Percentiles rank a stretch among this genome's conserved stretches.
Evolutionary conservation across 805 yeast species (phyloP).

Genomic region (Pichia sporocuriosa): DNA sequence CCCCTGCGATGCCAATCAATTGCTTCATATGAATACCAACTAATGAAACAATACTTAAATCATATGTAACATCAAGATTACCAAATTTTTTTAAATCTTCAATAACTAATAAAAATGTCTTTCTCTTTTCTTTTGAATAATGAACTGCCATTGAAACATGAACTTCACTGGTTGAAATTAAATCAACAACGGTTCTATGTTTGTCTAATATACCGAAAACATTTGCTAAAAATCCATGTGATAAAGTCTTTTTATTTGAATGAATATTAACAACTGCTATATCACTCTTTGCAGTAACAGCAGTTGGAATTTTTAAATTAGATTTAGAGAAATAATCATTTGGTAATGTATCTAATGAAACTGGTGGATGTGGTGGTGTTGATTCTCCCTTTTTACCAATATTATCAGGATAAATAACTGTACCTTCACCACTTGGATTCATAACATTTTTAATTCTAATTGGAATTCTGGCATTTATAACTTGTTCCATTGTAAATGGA

Average conservation of each 20-base stretch:
- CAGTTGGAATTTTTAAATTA: constrained; percentile 66
- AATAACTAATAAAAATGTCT: constrained; percentile 62
- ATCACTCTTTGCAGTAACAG: constrained; percentile 90
- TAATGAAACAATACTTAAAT: constrained; percentile 85
- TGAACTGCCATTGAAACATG: constrained; percentile 98
- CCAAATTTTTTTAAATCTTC: constrained; percentile 77
- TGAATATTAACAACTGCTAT: constrained; percentile 90
- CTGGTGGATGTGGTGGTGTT: constrained; percentile 95
- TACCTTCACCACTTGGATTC: constrained; percentile 89
- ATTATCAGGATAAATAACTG: constrained; percentile 89
- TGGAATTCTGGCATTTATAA: constrained; percentile 90
- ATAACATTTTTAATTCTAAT: constrained; percentile 94
- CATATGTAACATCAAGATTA: constrained; percentile 78
- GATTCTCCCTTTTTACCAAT: constrained; percentile 76
- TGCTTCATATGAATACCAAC: constrained; percentile 98
- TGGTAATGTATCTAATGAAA: constrained; percentile 50
- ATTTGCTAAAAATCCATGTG: constrained; percentile 92
- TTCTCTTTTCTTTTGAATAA: constrained; percentile 53
- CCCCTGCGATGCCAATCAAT: constrained; percentile 92
- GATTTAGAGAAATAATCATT: constrained; percentile 36
- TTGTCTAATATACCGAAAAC: constrained; percentile 83
- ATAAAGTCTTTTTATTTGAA: constrained; percentile 84
- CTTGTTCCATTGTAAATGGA: constrained; percentile 99
- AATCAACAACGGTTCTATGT: constrained; percentile 82
- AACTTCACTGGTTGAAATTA: constrained; percentile 95